Base-by-base conservation (phyloP, 192 early-diverging fungal genomes). In the Umbelopsis sp. region DNA sequence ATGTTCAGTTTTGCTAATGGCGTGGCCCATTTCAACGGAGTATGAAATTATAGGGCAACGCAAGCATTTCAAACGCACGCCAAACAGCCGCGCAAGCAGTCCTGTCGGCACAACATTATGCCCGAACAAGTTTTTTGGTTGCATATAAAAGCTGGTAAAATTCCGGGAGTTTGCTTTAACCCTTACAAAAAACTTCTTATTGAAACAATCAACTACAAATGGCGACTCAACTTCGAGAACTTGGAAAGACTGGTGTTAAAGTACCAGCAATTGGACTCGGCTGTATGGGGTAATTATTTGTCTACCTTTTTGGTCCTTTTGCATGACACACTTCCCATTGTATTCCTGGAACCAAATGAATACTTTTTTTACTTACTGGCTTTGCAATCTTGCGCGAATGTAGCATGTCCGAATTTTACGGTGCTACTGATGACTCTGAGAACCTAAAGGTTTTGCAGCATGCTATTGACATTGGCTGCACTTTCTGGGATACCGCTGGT, bases 401-500 rank as follows among this genome's bases (percentile, higher is more conserved):
- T 49, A 67, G 80, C 4, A 73, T 89, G 81, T 76, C 72, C 0
- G 73, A 45, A 23, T 66, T 73, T 30, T 89, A 87, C 45, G 79
- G 78, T 9, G 4, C 67, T 25, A 49, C 50, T 9, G 70, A 81
- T 49, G 81, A 80, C 8, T 21, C 69, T 0, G 72, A 84, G 47
- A 82, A 84, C 11, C 20, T 80, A 11, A 70, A 74, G 25, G 74
- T 81, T 0, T 74, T 86, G 27, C 77, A 86, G 67, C 77, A 77
- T 25, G 78, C 86, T 3, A 81, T 83, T 67, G 84, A 86, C 37
- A 69, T 85, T 27, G 87, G 87, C 33, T 84, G 81, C 68, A 82
- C 72, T 1, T 78, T 83, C 70, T 85, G 84, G 86, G 88, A 91
- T 70, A 88, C 86, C 1, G 74, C 84, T 37, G 53, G 47, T 16